Conservation (phyloP, 306 rosid genomes). For the Morella rubra region DNA sequence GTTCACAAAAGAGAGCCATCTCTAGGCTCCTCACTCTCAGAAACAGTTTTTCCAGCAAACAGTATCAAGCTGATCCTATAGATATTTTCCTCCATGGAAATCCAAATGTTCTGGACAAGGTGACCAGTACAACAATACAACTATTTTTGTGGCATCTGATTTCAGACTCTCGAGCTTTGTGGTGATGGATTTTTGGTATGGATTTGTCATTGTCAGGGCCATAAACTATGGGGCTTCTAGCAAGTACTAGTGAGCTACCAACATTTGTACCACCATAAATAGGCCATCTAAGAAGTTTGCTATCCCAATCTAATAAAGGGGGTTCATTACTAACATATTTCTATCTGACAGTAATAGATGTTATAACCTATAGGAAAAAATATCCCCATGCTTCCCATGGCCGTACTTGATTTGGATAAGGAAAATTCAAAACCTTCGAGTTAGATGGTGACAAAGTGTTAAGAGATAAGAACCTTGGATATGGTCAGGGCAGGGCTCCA, state of each 20-base stretch:
- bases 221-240: neutral
- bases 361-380: no score
- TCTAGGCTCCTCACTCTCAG: constrained; percentile 1
- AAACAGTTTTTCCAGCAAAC: neutral
- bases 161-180: neutral
- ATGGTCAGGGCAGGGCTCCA: constrained; percentile 88
- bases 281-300: neutral
- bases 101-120: constrained; percentile 5
- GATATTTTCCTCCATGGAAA: constrained; percentile 24
- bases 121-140: neutral
- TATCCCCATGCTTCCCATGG: neutral
- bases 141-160: constrained; percentile 4
- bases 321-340: neutral
- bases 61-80: constrained; percentile 1
- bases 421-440: neutral
- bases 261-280: neutral
- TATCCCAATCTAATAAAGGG: neutral
- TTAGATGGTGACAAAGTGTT: constrained; percentile 3
- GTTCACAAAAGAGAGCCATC: constrained; percentile 24
- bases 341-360: neutral
- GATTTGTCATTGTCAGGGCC: neutral
- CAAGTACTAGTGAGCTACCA: neutral
- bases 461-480: constrained; percentile 59
- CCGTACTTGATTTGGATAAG: neutral
- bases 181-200: neutral